Evolutionary conservation across 192 early-diverging fungal species (phyloP), one percentile per base, ranked within the genome.

Genomic region (Coemansia sp.): DNA sequence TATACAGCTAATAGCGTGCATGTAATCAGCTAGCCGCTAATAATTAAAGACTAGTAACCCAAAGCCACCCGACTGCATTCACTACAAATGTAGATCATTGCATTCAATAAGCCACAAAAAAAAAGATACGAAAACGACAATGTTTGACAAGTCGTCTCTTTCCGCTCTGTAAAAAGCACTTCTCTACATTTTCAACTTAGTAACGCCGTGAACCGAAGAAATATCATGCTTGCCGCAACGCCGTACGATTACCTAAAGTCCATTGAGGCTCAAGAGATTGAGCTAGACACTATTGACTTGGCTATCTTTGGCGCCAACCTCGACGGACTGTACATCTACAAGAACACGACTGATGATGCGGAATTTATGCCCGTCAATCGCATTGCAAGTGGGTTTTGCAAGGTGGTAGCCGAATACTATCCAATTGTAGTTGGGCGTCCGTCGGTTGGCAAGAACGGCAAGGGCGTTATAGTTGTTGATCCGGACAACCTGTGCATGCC

Each of bases 371-470:
- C 65, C 4, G 6, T 60, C 2, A 59, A 69, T 44, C 46, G 56
- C 27, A 59, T 79, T 29, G 35, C 46, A 1, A 60, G 60, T 19
- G 67, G 76, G 29, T 53, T 79, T 18, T 60, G 31, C 31, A 59
- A 45, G 45, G 51, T 79, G 8, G 54, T 58, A 10, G 76, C 65
- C n/a, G 65, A 79, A 38, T 55, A 79, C 55, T 79, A 79, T 21
- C 76, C 76, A 0, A 53, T 79, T 12, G 18, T 79, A 16, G 56
- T 65, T 21, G 76, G 69, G 0, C 69, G 66, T 0, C 76, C 70
- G 3, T 38, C 47, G 6, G 40, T 79, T 19, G 65, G 53, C 28
- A 45, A 29, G 18, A 35, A 56, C 8, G 70, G 70, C 8, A 68
- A 69, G 33, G 69, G 54, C 5, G 59, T 69, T 19, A 56, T 79